Conservation (phyloP, 1,284 basidiomycete genomes). For the Naganishia cerealis region DNA sequence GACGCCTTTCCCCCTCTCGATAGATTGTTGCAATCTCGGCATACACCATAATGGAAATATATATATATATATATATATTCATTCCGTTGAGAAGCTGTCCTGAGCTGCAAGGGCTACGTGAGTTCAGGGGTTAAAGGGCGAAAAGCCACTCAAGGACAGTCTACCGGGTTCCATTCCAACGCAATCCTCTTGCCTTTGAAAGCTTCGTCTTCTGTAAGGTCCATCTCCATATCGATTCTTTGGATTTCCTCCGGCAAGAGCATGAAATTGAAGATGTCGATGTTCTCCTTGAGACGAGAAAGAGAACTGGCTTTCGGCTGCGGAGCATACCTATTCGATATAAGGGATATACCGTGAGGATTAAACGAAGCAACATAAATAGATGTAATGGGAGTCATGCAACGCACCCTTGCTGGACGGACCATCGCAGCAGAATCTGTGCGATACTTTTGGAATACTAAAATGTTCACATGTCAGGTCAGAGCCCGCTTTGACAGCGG, state of each 20-base stretch:
- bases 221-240: slow-evolving; percentile 19
- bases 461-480: background rate
- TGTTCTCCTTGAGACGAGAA: slow-evolving; percentile 30
- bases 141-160: slow-evolving; percentile 19
- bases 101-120: too few species aligned
- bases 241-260: slow-evolving; percentile 27
- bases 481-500: background rate
- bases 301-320: slow-evolving; percentile 32
- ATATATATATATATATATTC: too few species aligned
- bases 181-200: slow-evolving; percentile 28
- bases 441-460: slow-evolving; percentile 31
- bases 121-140: too few species aligned
- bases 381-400: background rate
- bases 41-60: too few species aligned
- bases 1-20: too few species aligned
- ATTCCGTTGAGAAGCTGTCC: too few species aligned
- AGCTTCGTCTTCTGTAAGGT: slow-evolving; percentile 3
- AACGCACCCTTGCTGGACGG: slow-evolving; percentile 32
- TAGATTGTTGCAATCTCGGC: too few species aligned
- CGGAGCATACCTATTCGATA: slow-evolving; percentile 25
- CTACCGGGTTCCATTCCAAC: slow-evolving; percentile 37
- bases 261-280: slow-evolving; percentile 17
- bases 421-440: slow-evolving; percentile 34
- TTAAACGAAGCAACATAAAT: background rate
- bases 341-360: background rate